A percentile compares a stretch with the other conserved stretches of the same genome.
Conservation (phyloP, 495 filamentous ascomycete genomes). For the Aspergillus heteromorphus region DNA sequence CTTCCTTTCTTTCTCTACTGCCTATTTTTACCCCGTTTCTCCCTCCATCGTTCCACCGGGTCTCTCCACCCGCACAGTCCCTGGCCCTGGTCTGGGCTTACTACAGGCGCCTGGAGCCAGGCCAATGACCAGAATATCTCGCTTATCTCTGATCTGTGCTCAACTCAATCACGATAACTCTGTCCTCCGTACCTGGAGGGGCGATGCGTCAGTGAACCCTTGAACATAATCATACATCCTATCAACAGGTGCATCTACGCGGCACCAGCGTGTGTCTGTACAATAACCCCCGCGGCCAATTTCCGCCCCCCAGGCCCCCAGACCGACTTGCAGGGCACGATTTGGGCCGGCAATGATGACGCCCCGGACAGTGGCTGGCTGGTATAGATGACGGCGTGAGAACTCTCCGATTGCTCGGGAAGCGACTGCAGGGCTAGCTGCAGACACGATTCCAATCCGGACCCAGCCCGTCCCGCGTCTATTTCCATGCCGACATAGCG, state of each 20-base stretch:
- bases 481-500: slow-evolving; percentile 33
- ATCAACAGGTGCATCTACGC: background rate
- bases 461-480: slow-evolving; percentile 8
- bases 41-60: background rate
- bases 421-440: slow-evolving; percentile 15
- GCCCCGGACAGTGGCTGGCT: slow-evolving; percentile 19
- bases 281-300: slow-evolving; percentile 33
- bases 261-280: slow-evolving; percentile 23
- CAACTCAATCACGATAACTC: no score
- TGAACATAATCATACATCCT: background rate
- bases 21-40: no score
- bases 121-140: no score
- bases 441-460: slow-evolving; percentile 19
- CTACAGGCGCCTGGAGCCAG: no score
- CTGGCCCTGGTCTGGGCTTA: no score
- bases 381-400: slow-evolving; percentile 36
- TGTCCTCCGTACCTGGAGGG: no score
- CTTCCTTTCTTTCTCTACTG: no score
- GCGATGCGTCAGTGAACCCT: no score
- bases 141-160: no score
- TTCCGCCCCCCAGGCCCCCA: slow-evolving; percentile 38
- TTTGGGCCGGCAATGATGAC: slow-evolving; percentile 29
- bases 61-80: no score
- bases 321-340: slow-evolving; percentile 43
- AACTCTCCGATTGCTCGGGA: slow-evolving; percentile 4